A percentile compares a stretch with the other conserved stretches of the same genome.
These are phyloP conservation scores for Lipomyces orientalis DNA, from an alignment of 805 yeast species.

Conservation along the genomic window DNA sequence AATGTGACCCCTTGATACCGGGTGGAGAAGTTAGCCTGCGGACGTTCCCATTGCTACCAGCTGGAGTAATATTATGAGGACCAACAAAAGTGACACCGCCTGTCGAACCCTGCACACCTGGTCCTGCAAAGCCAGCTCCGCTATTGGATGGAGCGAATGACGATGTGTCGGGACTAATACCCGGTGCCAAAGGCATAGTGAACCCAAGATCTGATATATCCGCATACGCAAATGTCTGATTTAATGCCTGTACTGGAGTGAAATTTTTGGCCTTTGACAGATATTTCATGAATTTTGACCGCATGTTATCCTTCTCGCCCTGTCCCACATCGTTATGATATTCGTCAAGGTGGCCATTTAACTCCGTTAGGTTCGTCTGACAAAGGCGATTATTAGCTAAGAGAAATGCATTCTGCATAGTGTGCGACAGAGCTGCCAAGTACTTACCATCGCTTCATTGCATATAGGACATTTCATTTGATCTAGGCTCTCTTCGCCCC, in stretches of 20 bases:
- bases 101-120: constrained; percentile 8
- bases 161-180: neutral
- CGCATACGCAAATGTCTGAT: constrained; percentile 52
- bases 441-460: constrained; percentile 55
- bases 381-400: neutral
- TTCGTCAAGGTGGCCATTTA: constrained; percentile 76
- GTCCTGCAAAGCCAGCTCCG: constrained; percentile 22
- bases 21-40: constrained; percentile 5
- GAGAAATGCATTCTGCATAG: neutral
- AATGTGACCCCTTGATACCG: neutral
- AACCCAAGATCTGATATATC: constrained; percentile 55
- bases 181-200: constrained; percentile 23
- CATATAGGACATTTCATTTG: constrained; percentile 70
- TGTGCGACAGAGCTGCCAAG: neutral
- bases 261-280: constrained; percentile 50
- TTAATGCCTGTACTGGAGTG: constrained; percentile 43
- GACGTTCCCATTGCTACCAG: neutral
- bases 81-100: constrained; percentile 24
- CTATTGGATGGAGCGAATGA: neutral
- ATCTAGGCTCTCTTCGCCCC: constrained; percentile 5
- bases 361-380: constrained; percentile 45
- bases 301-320: constrained; percentile 47
- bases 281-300: constrained; percentile 53
- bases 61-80: constrained; percentile 21
- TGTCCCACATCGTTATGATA: constrained; percentile 54